These are phyloP conservation scores for Myxozyma sirexii DNA, from an alignment of 805 yeast genomes.

Conservation along the genomic window DNA sequence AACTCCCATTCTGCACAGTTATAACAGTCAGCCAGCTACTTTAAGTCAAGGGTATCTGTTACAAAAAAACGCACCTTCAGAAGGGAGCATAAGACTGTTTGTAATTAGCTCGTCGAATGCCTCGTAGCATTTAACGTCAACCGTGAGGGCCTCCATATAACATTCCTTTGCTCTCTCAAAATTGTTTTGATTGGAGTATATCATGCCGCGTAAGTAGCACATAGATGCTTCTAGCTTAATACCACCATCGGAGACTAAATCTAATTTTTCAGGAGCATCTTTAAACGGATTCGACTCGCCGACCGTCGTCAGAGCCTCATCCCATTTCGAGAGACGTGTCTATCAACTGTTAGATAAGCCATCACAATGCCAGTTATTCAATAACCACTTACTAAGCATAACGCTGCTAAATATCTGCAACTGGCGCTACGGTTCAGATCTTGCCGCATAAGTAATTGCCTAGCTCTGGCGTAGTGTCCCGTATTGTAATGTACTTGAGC, in stretches of 20 bases:
- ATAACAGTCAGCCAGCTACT: neutral
- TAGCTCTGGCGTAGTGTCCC: conserved; percentile 78
- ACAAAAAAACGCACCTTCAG: conserved; percentile 49
- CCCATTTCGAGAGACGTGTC: conserved; percentile 73
- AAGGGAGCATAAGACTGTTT: conserved; percentile 75
- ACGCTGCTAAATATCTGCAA: conserved; percentile 79
- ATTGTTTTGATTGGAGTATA: conserved; percentile 79
- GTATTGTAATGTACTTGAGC: conserved; percentile 83
- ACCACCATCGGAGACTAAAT: conserved; percentile 67
- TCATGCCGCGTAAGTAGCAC: conserved; percentile 80
- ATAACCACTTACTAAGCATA: conserved; percentile 51
- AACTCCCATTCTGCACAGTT: conserved; percentile 68
- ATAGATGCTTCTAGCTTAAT: conserved; percentile 84
- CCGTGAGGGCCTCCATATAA: conserved; percentile 79
- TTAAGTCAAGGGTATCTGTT: neutral
- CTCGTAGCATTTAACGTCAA: conserved; percentile 90
- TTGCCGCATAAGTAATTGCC: conserved; percentile 62
- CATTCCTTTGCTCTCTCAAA: conserved; percentile 85
- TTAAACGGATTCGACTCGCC: conserved; percentile 81
- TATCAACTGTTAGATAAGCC: neutral
- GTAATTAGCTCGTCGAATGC: conserved; percentile 80
- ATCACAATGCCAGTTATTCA: neutral
- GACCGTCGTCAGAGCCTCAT: conserved; percentile 82
- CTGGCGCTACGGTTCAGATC: conserved; percentile 61
- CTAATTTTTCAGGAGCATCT: conserved; percentile 33